phyloP scores from a whole-genome alignment of 495 filamentous ascomycete species.

The Xylaria scruposa region DNA sequence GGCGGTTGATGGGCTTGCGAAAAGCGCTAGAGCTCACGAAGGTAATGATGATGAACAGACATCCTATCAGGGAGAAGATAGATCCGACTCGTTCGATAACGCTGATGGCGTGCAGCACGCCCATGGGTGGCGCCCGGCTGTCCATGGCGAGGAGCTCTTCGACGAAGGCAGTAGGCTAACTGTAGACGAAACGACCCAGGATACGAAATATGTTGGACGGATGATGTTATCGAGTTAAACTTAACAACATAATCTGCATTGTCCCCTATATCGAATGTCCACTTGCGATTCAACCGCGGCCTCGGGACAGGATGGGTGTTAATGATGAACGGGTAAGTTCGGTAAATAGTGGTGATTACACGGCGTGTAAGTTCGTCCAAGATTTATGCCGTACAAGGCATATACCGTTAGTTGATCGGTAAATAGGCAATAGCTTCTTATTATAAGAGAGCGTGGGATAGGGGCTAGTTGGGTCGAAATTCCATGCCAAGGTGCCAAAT shows the following conservation, averaged over 20 bases:
- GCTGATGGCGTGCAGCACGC: slow-evolving; percentile 54
- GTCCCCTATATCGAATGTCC: neutral
- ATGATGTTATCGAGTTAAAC: neutral
- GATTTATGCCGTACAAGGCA: slow-evolving; percentile 13
- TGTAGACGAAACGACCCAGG: neutral
- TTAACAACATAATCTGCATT: slow-evolving; percentile 7
- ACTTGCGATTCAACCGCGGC: neutral
- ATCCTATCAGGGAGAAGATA: slow-evolving; percentile 73
- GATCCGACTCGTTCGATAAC: slow-evolving; percentile 73
- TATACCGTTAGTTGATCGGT: neutral
- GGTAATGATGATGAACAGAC: slow-evolving; percentile 74
- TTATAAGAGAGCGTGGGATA: neutral
- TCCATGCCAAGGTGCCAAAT: neutral
- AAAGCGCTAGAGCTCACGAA: slow-evolving; percentile 67
- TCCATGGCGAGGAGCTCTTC: neutral
- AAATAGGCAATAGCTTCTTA: neutral
- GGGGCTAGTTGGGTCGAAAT: neutral
- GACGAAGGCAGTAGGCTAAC: neutral
- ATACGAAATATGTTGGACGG: neutral
- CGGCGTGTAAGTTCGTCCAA: neutral
- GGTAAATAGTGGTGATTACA: neutral
- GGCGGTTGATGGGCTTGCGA: slow-evolving; percentile 86
- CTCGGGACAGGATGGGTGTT: neutral
- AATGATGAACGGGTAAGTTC: slow-evolving; percentile 7
- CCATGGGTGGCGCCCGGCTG: slow-evolving; percentile 21